phyloP scores from a whole-genome alignment of 2,329 filamentous ascomycete genomes.

The Diaporthe amygdali region DNA sequence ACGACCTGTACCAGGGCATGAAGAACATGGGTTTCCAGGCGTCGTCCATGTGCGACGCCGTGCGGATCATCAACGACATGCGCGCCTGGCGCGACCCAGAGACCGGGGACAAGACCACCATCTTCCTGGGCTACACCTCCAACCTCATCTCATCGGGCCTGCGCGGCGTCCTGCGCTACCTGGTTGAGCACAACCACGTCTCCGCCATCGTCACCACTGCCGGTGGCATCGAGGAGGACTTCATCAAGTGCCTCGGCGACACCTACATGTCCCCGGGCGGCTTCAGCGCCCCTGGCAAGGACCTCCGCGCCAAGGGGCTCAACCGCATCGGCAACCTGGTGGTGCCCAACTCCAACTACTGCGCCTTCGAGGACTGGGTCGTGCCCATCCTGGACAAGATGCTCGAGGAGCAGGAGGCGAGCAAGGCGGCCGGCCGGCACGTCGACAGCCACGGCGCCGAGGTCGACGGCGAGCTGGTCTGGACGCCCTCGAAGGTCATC shows the following conservation, averaged over 20 bases:
- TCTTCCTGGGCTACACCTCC: slow-evolving; percentile 96
- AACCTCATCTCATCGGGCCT: slow-evolving; percentile 97
- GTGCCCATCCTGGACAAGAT: slow-evolving; percentile 93
- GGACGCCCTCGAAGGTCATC: slow-evolving; percentile 95
- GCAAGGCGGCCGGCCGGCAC: slow-evolving; percentile 56
- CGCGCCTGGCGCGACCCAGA: slow-evolving; percentile 82
- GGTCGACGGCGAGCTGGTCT: slow-evolving; percentile 73
- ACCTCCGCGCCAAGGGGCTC: slow-evolving; percentile 81
- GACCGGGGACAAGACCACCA: slow-evolving; percentile 80
- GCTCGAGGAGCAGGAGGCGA: slow-evolving; percentile 90
- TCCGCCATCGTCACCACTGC: slow-evolving; percentile 95
- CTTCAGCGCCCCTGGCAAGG: slow-evolving; percentile 78
- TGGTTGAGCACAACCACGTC: slow-evolving; percentile 91
- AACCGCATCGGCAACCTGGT: slow-evolving; percentile 96
- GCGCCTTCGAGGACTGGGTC: slow-evolving; percentile 96
- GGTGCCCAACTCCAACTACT: slow-evolving; percentile 97
- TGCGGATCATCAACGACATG: slow-evolving; percentile 95
- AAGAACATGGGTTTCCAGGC: slow-evolving; percentile 79
- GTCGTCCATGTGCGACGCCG: slow-evolving; percentile 80
- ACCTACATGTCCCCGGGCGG: slow-evolving; percentile 80
- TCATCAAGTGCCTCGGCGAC: slow-evolving; percentile 96
- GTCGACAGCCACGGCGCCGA: slow-evolving; percentile 48
- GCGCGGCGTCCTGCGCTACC: slow-evolving; percentile 87
- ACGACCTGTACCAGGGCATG: slow-evolving; percentile 84
- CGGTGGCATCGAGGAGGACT: slow-evolving; percentile 93